Conservation (phyloP, 108 stramenopile species). For the Fragilariopsis cylindrus region DNA sequence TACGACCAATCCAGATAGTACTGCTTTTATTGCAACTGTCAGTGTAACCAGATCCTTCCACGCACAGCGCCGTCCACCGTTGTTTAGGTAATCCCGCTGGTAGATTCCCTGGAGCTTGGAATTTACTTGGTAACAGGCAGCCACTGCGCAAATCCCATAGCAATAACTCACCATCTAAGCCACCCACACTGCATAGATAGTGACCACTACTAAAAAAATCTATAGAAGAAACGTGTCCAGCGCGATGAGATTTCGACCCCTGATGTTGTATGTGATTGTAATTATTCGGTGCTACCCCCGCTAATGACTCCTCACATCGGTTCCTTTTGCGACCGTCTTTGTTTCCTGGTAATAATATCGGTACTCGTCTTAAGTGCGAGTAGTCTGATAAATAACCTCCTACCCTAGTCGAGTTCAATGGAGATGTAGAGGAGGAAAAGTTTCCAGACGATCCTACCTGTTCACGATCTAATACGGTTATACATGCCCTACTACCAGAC, state of each 20-base stretch:
- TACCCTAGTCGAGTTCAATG: conserved; percentile 12
- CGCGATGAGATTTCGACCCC: conserved; percentile 30
- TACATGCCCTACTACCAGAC: conserved; percentile 57
- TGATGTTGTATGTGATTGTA: conserved; percentile 25
- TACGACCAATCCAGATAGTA: conserved; percentile 37
- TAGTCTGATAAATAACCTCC: conserved; percentile 26
- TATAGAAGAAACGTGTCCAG: conserved; percentile 52
- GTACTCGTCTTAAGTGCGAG: conserved; percentile 34
- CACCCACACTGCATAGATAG: conserved; percentile 52
- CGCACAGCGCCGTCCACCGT: conserved; percentile 23
- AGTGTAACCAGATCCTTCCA: conserved; percentile 14
- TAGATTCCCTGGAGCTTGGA: conserved; percentile 31
- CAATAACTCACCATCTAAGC: conserved; percentile 47
- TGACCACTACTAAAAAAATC: conserved; percentile 63
- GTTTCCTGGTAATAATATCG: conserved; percentile 7
- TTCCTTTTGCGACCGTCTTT: conserved; percentile 21
- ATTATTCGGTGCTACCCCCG: conserved; percentile 36
- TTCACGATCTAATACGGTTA: conserved; percentile 60
- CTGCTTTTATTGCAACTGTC: conserved; percentile 15
- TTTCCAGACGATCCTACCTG: conserved; percentile 1
- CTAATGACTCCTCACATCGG: background rate
- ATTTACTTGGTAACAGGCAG: conserved; percentile 40
- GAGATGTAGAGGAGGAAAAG: background rate
- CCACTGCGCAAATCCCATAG: conserved; percentile 70
- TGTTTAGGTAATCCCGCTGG: conserved; percentile 23